These are phyloP conservation scores for Kurtzmaniella cleridarum DNA, from an alignment of 805 yeast species.

Conservation along the genomic window DNA sequence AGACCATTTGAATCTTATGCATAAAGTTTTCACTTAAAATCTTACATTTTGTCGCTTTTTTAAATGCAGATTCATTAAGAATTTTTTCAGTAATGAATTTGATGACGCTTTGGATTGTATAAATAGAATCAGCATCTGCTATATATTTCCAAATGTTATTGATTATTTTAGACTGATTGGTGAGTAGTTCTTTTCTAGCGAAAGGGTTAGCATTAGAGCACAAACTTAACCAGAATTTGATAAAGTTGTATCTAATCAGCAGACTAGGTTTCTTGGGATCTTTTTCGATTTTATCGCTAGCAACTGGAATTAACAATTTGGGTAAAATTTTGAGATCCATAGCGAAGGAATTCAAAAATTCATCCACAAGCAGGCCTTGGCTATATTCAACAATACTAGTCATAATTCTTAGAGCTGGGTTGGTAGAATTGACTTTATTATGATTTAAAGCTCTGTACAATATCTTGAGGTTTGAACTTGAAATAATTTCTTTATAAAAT, in stretches of 20 bases:
- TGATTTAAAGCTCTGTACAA: slow-evolving; percentile 64
- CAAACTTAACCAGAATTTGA: slow-evolving; percentile 56
- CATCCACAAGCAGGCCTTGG: slow-evolving; percentile 47
- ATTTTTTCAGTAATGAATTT: slow-evolving; percentile 46
- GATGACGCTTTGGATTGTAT: slow-evolving; percentile 32
- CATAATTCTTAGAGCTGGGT: slow-evolving; percentile 57
- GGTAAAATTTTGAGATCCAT: slow-evolving; percentile 56
- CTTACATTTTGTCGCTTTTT: slow-evolving; percentile 64
- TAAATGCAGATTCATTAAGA: slow-evolving; percentile 54
- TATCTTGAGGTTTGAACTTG: slow-evolving; percentile 49
- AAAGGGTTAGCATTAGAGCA: slow-evolving; percentile 45
- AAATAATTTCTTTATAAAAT: slow-evolving; percentile 49
- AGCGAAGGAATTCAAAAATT: slow-evolving; percentile 64
- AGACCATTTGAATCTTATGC: slow-evolving; percentile 51
- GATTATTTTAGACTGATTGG: slow-evolving; percentile 48
- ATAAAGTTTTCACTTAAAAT: slow-evolving; percentile 75
- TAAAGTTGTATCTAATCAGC: slow-evolving; percentile 54
- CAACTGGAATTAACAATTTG: slow-evolving; percentile 51
- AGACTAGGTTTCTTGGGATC: slow-evolving; percentile 14
- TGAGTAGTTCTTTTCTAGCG: slow-evolving; percentile 59
- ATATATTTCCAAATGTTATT: slow-evolving; percentile 65
- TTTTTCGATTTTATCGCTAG: slow-evolving; percentile 19
- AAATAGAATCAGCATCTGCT: slow-evolving; percentile 45
- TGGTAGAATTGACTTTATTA: slow-evolving; percentile 51
- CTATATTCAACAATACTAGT: slow-evolving; percentile 45